phyloP scores from a whole-genome alignment of 116 monocot genomes.

The Cymodocea nodosa region DNA sequence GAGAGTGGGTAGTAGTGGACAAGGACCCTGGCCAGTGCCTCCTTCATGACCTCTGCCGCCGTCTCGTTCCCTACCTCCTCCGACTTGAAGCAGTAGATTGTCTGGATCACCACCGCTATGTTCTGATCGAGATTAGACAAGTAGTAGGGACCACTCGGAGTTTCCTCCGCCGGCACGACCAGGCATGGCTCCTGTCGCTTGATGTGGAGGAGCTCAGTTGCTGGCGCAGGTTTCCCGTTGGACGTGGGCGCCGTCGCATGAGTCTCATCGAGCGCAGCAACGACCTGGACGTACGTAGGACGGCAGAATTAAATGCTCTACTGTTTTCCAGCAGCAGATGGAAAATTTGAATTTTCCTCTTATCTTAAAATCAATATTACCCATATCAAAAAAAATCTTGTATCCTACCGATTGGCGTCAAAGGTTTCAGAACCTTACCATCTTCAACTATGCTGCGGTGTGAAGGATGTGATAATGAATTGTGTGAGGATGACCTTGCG shows the following conservation, averaged over 20 bases:
- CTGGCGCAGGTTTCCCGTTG: neutral
- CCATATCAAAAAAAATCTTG: too few relatives aligned
- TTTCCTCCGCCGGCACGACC: slow-evolving; percentile 12
- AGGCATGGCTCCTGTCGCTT: slow-evolving; percentile 12
- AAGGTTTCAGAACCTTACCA: too few relatives aligned
- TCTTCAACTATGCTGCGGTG: too few relatives aligned
- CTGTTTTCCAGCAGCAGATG: too few relatives aligned
- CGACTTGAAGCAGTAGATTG: slow-evolving; percentile 21
- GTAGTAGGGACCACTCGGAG: slow-evolving; percentile 13
- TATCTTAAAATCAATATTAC: too few relatives aligned
- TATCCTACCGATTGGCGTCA: too few relatives aligned
- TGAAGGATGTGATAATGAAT: too few relatives aligned
- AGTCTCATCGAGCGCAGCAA: neutral
- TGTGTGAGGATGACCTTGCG: too few relatives aligned
- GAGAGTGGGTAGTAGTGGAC: slow-evolving; percentile 24
- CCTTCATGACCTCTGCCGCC: slow-evolving; percentile 9
- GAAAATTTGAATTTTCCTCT: too few relatives aligned
- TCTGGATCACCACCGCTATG: slow-evolving; percentile 22
- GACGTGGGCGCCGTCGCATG: neutral
- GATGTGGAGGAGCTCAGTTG: slow-evolving; percentile 1
- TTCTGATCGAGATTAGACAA: slow-evolving; percentile 31
- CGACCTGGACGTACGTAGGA: neutral
- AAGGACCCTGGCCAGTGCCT: slow-evolving; percentile 20
- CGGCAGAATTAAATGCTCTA: too few relatives aligned
- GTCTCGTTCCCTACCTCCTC: neutral